phyloP scores from a whole-genome alignment of 352 stramenopile species.

The Thalassiosira hispida region DNA sequence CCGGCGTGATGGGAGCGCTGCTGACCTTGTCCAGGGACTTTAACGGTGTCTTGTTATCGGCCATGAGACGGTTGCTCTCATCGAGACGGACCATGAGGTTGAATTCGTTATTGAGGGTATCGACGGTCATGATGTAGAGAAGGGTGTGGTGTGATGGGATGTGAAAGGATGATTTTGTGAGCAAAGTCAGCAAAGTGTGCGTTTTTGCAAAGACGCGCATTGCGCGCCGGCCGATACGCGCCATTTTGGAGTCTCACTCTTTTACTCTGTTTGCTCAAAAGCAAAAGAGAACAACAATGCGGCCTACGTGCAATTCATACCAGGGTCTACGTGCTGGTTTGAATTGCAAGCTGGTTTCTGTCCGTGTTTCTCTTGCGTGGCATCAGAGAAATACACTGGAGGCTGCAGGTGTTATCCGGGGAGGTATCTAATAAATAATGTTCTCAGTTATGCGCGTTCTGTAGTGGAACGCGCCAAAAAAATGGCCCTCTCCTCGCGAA shows the following conservation, averaged over 20 bases:
- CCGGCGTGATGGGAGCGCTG: conserved; percentile 6
- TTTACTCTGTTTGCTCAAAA: not conserved
- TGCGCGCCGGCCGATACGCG: not conserved
- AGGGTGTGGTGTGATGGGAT: not conserved
- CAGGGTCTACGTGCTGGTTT: not conserved
- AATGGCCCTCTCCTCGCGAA: too few relatives aligned
- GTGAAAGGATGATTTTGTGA: not conserved
- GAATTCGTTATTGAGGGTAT: conserved; percentile 38
- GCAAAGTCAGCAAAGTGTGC: not conserved
- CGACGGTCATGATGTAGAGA: conserved; percentile 34
- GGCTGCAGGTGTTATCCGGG: too few relatives aligned
- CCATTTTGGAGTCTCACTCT: not conserved
- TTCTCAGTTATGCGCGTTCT: too few relatives aligned
- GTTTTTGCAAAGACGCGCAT: not conserved
- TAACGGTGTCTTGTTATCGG: conserved; percentile 9
- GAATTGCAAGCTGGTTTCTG: too few relatives aligned
- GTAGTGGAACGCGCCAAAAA: too few relatives aligned
- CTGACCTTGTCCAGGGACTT: conserved; percentile 1
- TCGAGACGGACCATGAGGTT: conserved; percentile 28
- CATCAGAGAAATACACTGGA: too few relatives aligned
- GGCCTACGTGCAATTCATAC: not conserved
- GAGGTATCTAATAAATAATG: too few relatives aligned
- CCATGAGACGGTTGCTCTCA: conserved; percentile 28
- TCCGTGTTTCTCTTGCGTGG: too few relatives aligned
- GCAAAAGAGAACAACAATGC: not conserved